Base-by-base conservation (phyloP, 495 filamentous ascomycete genomes). In the Platismatia glauca region DNA sequence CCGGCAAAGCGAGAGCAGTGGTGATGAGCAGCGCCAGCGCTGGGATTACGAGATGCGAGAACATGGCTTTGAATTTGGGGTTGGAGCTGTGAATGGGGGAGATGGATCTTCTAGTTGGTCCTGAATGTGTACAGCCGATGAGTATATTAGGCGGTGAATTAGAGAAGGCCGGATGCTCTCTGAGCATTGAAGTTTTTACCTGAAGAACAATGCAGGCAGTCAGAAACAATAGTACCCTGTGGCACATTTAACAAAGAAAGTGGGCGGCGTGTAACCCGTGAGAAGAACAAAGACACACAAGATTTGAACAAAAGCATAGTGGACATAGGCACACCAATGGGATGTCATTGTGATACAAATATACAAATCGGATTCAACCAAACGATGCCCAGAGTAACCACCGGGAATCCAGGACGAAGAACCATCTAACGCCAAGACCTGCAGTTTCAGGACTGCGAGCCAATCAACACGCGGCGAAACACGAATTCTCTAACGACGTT, bases 11-110 rank as follows among this genome's bases (percentile, higher is more conserved):
- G 31, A 55, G 37, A 16, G 56, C 34, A 37, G 57, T 24, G 55
- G 31, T 8, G 61, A 58, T n/a, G 62, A 60, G 27, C 11, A 64
- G 62, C 57, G 62, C 62, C 62, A 64, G 62, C 62, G 62, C 50
- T 33, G 29, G 50, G 27, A 1, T 4, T 33, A 33, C 20, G 50
- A 53, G 50, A 15, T 33, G 29, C 20, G 29, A 39, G 34, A 63
- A 16, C 22, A 35, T 38, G 12, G 31, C 27, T 33, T 20, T 29
- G 16, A 7, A 22, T 50, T 50, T 29, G 24, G 24, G 4, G 12
- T 50, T 29, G 46, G 46, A 50, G 22, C 6, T 50, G 46, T 50
- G 24, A 50, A 1, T 29, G 46, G 24, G 22, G 3, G 24, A 50
- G 46, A 31, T 34, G 50, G 29, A 31, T 7, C 12, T 31, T 16